Evolutionary conservation across 2,329 filamentous ascomycete species (phyloP).

Genomic region (Colletotrichum sp.): DNA sequence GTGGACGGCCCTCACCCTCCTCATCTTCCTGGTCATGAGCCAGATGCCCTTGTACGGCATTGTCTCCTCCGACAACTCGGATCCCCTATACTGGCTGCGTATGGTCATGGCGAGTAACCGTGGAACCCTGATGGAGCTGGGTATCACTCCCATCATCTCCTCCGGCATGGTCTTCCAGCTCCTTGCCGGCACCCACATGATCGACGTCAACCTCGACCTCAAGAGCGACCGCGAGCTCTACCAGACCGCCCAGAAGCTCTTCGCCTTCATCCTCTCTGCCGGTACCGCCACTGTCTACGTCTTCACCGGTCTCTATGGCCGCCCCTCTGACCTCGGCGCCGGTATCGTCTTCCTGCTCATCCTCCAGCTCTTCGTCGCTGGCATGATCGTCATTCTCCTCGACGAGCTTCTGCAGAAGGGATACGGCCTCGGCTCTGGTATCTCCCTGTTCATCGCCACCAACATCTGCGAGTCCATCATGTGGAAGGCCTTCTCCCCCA

Average conservation of each 20-base stretch:
- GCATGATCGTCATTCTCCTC: slow-evolving; percentile 97
- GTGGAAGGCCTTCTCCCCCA: slow-evolving; percentile 99
- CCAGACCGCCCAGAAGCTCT: slow-evolving; percentile 99
- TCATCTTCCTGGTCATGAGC: slow-evolving; percentile 99
- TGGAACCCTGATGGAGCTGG: slow-evolving; percentile 93
- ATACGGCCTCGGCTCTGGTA: slow-evolving; percentile 97
- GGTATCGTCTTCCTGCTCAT: slow-evolving; percentile 98
- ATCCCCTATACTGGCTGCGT: slow-evolving; percentile 98
- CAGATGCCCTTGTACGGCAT: slow-evolving; percentile 99
- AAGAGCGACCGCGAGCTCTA: slow-evolving; percentile 99
- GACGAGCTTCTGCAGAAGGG: slow-evolving; percentile 99
- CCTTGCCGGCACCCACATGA: slow-evolving; percentile 97
- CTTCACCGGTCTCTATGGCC: slow-evolving; percentile 96
- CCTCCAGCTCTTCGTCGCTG: slow-evolving; percentile 95
- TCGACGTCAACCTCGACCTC: slow-evolving; percentile 99
- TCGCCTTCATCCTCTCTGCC: slow-evolving; percentile 96
- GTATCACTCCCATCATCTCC: slow-evolving; percentile 98
- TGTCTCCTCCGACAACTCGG: slow-evolving; percentile 97
- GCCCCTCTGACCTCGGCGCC: slow-evolving; percentile 93
- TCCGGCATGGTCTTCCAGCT: slow-evolving; percentile 99
- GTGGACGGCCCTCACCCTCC: slow-evolving; percentile 91
- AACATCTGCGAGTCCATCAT: slow-evolving; percentile 99
- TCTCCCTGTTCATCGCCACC: slow-evolving; percentile 99
- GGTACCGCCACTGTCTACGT: slow-evolving; percentile 98
- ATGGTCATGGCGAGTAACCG: slow-evolving; percentile 99